Conservation (phyloP, 2,329 filamentous ascomycete species). For the Hysterium pulicare region DNA sequence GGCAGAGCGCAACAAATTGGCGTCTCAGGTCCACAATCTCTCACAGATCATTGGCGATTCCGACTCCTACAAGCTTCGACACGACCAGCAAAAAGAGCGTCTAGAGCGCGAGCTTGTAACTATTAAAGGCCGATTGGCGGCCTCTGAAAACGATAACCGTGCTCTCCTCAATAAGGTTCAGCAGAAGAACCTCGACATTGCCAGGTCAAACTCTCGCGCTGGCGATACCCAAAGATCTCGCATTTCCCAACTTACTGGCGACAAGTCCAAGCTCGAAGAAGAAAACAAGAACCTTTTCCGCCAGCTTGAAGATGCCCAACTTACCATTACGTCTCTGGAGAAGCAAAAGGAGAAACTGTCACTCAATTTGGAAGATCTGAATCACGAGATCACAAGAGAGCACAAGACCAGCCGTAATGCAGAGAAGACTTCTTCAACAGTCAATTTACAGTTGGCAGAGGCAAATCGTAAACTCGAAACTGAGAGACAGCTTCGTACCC, state of each 20-base stretch:
- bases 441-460: conserved; percentile 81
- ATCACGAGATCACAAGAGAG: conserved; percentile 85
- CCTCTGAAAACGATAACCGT: conserved; percentile 94
- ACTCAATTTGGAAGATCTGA: conserved; percentile 83
- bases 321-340: conserved; percentile 78
- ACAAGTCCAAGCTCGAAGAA: conserved; percentile 80
- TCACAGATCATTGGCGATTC: conserved; percentile 86
- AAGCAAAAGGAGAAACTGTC: conserved; percentile 94
- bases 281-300: conserved; percentile 76
- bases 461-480: conserved; percentile 86
- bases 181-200: conserved; percentile 95
- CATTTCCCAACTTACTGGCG: conserved; percentile 70
- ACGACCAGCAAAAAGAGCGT: conserved; percentile 91
- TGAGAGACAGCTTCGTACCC: conserved; percentile 77
- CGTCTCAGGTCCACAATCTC: conserved; percentile 76
- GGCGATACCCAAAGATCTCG: conserved; percentile 79
- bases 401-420: conserved; percentile 86
- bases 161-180: conserved; percentile 95
- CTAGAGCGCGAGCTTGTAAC: conserved; percentile 88
- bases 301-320: conserved; percentile 80
- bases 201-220: conserved; percentile 79
- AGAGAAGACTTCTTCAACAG: conserved; percentile 79
- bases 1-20: conserved; percentile 71
- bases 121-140: conserved; percentile 80
- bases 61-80: conserved; percentile 81